Evolutionary conservation across 1,284 basidiomycete genomes (phyloP), one percentile per base, ranked within the genome.

Genomic region (Trichosporon asahii): DNA sequence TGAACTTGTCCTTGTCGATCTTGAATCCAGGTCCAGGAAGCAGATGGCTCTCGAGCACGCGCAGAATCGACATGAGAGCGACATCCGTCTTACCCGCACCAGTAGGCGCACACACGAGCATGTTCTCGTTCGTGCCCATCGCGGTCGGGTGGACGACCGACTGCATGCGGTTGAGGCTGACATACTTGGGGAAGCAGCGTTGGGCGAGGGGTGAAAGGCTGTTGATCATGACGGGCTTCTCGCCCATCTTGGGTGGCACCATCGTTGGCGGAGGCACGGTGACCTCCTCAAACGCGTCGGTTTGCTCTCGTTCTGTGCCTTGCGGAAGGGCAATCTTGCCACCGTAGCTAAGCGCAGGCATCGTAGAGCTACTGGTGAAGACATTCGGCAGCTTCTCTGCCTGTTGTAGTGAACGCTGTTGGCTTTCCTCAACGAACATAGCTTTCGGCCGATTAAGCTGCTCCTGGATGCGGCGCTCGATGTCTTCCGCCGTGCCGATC

Each of bases 21-120:
- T 86, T 75, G 74, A 80, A 80, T 25, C 80, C 90, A 66, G 76
- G 78, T 0, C 79, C 76, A 5, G 84, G 81, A 31, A 67, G 65
- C n/a, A 80, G 64, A 80, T 93, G 88, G 76, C 92, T 93, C 68
- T 90, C 86, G 66, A 99, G 86, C 23, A 95, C 92, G 25, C 95
- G 91, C 66, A 99, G 87, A 70, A 99, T 92, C 1, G 93, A 88
- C 78, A 99, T 87, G 90, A 99, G 94, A 0, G 97, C 97, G 0
- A 99, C 93, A 81, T 99, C 97, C 0, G 97, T 99, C 92, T 99
- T 99, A 84, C 97, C 97, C 91, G 95, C 95, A 87, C 95, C 95
- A 72, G 95, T 98, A 0, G 95, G 95, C 78, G 95, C 94, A 77
- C 96, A 99, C 66, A 99, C 88, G 46, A 99, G 89, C 86, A 99